Evolutionary conservation across 176 grass and related monocot species (phyloP).

Genomic region (Oryza australiensis): DNA sequence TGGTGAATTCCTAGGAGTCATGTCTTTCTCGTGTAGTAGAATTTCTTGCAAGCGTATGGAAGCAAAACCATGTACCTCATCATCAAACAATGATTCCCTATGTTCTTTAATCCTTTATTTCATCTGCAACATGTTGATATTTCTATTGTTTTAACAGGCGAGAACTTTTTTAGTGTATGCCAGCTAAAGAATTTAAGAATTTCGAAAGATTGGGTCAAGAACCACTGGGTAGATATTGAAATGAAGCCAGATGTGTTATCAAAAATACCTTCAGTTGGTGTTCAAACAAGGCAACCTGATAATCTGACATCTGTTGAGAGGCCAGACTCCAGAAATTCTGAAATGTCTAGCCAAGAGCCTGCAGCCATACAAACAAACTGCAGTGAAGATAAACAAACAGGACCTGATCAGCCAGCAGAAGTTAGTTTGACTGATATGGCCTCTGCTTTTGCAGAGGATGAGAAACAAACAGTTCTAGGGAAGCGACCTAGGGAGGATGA

Average conservation of each 20-base stretch:
- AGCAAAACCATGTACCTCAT: background rate
- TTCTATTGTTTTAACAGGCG: slow-evolving; percentile 53
- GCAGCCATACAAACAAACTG: slow-evolving; percentile 32
- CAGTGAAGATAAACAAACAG: slow-evolving; percentile 26
- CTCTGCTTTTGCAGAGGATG: slow-evolving; percentile 18
- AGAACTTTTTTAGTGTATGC: slow-evolving; percentile 71
- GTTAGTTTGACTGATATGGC: slow-evolving; percentile 42
- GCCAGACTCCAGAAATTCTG: slow-evolving; percentile 51
- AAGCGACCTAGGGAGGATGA: slow-evolving; percentile 37
- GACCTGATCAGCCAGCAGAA: slow-evolving; percentile 25
- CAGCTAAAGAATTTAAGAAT: slow-evolving; percentile 67
- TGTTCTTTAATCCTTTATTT: slow-evolving; percentile 4
- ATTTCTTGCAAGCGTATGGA: background rate
- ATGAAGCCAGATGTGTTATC: slow-evolving; percentile 57
- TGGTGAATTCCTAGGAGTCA: background rate
- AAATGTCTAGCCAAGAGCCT: slow-evolving; percentile 44
- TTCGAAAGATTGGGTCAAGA: slow-evolving; percentile 88
- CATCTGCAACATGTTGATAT: slow-evolving; percentile 22
- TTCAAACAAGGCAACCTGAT: slow-evolving; percentile 37
- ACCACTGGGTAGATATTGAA: slow-evolving; percentile 67
- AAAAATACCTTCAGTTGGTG: slow-evolving; percentile 52
- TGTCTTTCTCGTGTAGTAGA: background rate
- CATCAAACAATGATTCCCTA: background rate
- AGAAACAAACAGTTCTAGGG: slow-evolving; percentile 31
- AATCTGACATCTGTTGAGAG: slow-evolving; percentile 28